These are phyloP conservation scores for Chlorociboria aeruginascens DNA, from an alignment of 495 filamentous ascomycete species.

Conservation along the genomic window DNA sequence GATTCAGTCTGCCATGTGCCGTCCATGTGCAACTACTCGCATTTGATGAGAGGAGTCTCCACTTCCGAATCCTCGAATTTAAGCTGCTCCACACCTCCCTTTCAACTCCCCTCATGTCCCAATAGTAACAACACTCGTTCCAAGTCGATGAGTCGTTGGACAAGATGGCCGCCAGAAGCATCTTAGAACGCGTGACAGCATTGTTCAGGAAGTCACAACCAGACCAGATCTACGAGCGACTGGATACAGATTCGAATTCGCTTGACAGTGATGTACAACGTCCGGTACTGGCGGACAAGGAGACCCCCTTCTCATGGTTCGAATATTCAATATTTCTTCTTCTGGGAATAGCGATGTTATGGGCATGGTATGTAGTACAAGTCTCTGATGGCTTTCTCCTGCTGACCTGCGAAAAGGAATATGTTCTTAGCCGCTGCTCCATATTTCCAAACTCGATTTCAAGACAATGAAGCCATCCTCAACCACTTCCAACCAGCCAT, in stretches of 20 bases:
- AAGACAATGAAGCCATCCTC: conserved; percentile 53
- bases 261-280: conserved; percentile 17
- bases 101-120: conserved; percentile 6
- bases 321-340: conserved; percentile 79
- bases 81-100: too few relatives aligned
- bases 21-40: too few relatives aligned
- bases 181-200: conserved; percentile 37
- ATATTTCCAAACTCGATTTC: conserved; percentile 82
- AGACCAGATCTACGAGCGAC: conserved; percentile 43
- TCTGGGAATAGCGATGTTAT: conserved; percentile 89
- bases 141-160: not conserved
- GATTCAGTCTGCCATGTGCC: too few relatives aligned
- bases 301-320: conserved; percentile 54
- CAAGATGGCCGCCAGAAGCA: conserved; percentile 4
- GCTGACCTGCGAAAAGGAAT: conserved; percentile 51
- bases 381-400: not conserved
- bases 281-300: conserved; percentile 23
- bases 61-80: too few relatives aligned
- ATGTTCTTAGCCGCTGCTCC: conserved; percentile 95
- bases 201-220: conserved; percentile 29
- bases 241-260: conserved; percentile 29
- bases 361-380: conserved; percentile 69
- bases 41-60: too few relatives aligned
- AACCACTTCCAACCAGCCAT: conserved; percentile 80
- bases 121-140: conserved; percentile 1